These are phyloP conservation scores for Boletus rufocinnamomeus DNA, from an alignment of 768 basidiomycete genomes.

Conservation along the genomic window DNA sequence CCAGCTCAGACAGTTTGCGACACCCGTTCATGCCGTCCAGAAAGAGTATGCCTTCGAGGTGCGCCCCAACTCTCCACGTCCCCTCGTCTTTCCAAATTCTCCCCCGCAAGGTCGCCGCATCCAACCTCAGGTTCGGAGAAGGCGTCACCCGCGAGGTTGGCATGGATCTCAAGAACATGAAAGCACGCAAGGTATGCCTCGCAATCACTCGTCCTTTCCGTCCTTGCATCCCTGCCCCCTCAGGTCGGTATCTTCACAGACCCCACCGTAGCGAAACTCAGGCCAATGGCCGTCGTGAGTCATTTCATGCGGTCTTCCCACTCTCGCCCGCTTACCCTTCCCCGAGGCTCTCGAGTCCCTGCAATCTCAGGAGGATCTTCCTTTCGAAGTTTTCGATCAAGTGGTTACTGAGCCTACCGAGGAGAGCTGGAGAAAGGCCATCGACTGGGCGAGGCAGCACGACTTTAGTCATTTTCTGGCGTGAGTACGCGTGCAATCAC, in stretches of 20 bases:
- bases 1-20: constrained; percentile 73
- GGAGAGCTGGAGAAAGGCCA: constrained; percentile 84
- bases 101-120: constrained; percentile 68
- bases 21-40: constrained; percentile 68
- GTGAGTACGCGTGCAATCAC: constrained; percentile 44
- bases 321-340: background rate
- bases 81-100: background rate
- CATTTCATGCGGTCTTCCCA: background rate
- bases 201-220: background rate
- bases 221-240: constrained; percentile 8
- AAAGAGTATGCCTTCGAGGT: constrained; percentile 95
- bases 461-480: constrained; percentile 94
- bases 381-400: constrained; percentile 79
- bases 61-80: constrained; percentile 10
- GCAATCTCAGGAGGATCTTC: constrained; percentile 72
- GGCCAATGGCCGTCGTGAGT: constrained; percentile 79
- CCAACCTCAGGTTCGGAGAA: constrained; percentile 86
- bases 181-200: constrained; percentile 68
- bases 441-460: constrained; percentile 81
- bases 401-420: constrained; percentile 93
- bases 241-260: constrained; percentile 96
- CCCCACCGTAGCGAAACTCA: constrained; percentile 75
- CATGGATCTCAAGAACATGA: constrained; percentile 94
- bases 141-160: constrained; percentile 90
- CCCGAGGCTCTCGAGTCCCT: constrained; percentile 73